Evolutionary conservation across 139 green algal genomes (phyloP), one percentile per base, ranked within the genome.

Genomic region (Chlorella sp.): DNA sequence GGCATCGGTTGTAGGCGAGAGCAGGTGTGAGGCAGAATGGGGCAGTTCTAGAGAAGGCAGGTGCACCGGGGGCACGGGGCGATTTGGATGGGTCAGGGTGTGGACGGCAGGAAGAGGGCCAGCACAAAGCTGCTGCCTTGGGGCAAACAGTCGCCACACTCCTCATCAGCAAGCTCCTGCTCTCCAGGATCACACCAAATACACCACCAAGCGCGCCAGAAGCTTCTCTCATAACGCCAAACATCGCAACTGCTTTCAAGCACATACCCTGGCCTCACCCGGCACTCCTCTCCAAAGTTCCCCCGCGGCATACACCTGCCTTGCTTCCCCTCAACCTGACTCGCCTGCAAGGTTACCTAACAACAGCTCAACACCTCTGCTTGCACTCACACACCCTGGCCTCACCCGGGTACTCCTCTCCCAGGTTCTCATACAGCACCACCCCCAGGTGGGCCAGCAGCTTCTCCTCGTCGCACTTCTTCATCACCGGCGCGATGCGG

Each of bases 351-450:
- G 37, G 36, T 34, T 32, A 30, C 32, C 7, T 34, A 82, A 48
- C 60, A 22, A 48, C 78, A 83, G 39, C 39, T 37, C 73, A 42
- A 80, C n/a, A n/a, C n/a, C n/a, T n/a, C n/a, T n/a, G n/a, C n/a
- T n/a, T n/a, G n/a, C n/a, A n/a, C n/a, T n/a, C n/a, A n/a, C n/a
- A n/a, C n/a, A n/a, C n/a, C n/a, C n/a, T n/a, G n/a, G 22, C 21
- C 86, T 2, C 79, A 90, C 87, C 87, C 0, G 94, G 94, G 86
- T 96, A 96, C 93, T 99, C 98, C 95, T 99, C 97, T 82, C 97
- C 98, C 66, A 99, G 94, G 93, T 99, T 99, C 94, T 99, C 97
- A 92, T 99, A 99, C 91, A 99, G 92, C 91, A 99, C 97, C 77
- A 99, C 96, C 73, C 98, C 98, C 84, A 99, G 92, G 92, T 99